These are phyloP conservation scores for Colletotrichum shisoi DNA, from an alignment of 2,329 filamentous ascomycete genomes.

Conservation along the genomic window DNA sequence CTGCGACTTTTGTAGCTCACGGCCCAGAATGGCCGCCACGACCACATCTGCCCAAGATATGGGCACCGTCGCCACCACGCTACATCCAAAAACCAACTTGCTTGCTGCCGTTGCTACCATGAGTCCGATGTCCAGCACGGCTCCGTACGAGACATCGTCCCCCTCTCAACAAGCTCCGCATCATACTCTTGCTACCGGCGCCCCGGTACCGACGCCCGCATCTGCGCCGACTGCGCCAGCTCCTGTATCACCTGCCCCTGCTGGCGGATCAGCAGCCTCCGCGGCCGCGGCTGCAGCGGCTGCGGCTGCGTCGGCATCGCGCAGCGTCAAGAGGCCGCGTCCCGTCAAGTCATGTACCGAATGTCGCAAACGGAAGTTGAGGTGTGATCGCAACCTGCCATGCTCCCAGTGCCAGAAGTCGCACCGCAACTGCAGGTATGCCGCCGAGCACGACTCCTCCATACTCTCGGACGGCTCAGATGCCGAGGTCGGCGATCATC, in stretches of 20 bases:
- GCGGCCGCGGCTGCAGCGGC: constrained; percentile 21
- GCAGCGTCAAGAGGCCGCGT: constrained; percentile 62
- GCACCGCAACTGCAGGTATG: constrained; percentile 62
- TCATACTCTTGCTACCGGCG: constrained; percentile 23
- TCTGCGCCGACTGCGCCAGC: constrained; percentile 18
- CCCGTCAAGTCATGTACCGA: constrained; percentile 66
- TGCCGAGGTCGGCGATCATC: constrained; percentile 47
- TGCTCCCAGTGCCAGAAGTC: constrained; percentile 68
- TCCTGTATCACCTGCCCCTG: constrained; percentile 13
- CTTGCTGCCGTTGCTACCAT: constrained; percentile 19
- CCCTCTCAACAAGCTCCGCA: constrained; percentile 32
- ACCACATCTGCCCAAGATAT: constrained; percentile 31
- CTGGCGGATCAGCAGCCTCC: constrained; percentile 13
- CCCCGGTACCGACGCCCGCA: constrained; percentile 14
- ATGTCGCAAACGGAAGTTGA: constrained; percentile 65
- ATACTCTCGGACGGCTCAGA: constrained; percentile 62
- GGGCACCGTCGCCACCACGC: constrained; percentile 25
- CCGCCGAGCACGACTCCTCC: constrained; percentile 57
- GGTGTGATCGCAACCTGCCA: constrained; percentile 64
- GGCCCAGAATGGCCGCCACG: constrained; percentile 32
- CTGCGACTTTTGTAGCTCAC: constrained; percentile 16
- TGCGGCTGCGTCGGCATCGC: constrained; percentile 39
- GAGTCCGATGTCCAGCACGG: constrained; percentile 17
- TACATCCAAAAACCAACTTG: constrained; percentile 27
- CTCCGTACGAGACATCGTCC: constrained; percentile 33